A percentile compares a stretch with the other conserved stretches of the same genome.
Evolutionary conservation across 139 green algal genomes (phyloP).

Genomic region (Closterium sp.): DNA sequence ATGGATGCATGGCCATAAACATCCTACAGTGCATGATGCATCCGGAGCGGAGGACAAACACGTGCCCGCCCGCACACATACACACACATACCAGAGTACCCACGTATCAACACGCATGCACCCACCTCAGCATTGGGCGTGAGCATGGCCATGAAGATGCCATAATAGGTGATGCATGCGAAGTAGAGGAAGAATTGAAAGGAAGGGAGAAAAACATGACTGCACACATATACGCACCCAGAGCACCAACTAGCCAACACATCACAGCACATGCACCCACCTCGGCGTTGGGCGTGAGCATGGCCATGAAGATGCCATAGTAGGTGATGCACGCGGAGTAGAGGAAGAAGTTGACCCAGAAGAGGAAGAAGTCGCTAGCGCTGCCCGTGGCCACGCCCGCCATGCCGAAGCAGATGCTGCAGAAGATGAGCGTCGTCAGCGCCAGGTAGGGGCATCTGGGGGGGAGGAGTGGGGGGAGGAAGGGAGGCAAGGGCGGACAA

Average conservation of each 20-base stretch:
- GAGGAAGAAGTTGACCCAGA: conserved; percentile 37
- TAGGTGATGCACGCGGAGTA: conserved; percentile 32
- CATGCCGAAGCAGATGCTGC: conserved; percentile 23
- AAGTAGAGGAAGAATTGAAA: conserved; percentile 20
- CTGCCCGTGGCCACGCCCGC: conserved; percentile 7
- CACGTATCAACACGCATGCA: no score
- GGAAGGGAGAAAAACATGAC: conserved; percentile 15
- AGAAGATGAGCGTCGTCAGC: conserved; percentile 30
- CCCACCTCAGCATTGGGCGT: conserved; percentile 35
- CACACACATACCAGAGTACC: no score
- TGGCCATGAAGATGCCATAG: conserved; percentile 28
- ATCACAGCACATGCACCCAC: neutral
- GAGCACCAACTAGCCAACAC: neutral
- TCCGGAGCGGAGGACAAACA: no score
- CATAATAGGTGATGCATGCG: conserved; percentile 19
- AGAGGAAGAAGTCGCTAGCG: conserved; percentile 9
- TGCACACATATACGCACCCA: neutral
- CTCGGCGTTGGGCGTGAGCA: conserved; percentile 37
- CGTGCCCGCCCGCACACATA: no score
- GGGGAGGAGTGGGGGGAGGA: neutral
- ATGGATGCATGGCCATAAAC: no score
- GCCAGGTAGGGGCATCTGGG: conserved; percentile 24
- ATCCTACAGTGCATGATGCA: no score
- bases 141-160: conserved; percentile 24
- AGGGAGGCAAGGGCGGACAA: no score